Evolutionary conservation across 2,329 filamentous ascomycete species (phyloP).

Genomic region (Trichothecium sympodiale): DNA sequence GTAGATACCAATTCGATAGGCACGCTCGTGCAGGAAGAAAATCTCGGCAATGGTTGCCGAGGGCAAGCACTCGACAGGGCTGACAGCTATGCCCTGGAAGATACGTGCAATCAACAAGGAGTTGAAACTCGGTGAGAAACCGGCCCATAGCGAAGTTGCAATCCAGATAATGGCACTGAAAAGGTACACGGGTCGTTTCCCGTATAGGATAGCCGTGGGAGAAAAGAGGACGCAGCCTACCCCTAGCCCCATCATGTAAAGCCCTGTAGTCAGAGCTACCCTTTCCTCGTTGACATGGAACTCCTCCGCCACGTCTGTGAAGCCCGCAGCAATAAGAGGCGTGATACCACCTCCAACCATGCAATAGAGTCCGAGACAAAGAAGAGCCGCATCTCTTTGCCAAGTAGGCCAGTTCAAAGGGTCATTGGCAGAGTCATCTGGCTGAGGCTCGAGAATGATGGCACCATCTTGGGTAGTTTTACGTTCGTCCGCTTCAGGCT

Average conservation of each 20-base stretch:
- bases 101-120: slow-evolving; percentile 75
- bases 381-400: slow-evolving; percentile 66
- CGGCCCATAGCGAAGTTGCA: slow-evolving; percentile 71
- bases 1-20: slow-evolving; percentile 88
- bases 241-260: slow-evolving; percentile 91
- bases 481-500: slow-evolving; percentile 28
- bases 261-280: slow-evolving; percentile 77
- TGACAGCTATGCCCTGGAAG: slow-evolving; percentile 79
- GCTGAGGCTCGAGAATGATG: slow-evolving; percentile 84
- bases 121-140: slow-evolving; percentile 66
- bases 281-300: slow-evolving; percentile 55
- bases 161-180: slow-evolving; percentile 68
- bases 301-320: slow-evolving; percentile 62
- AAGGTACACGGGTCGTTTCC: slow-evolving; percentile 86
- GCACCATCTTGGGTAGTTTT: slow-evolving; percentile 74
- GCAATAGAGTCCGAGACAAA: slow-evolving; percentile 84
- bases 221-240: slow-evolving; percentile 75
- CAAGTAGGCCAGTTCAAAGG: slow-evolving; percentile 84
- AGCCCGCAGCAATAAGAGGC: slow-evolving; percentile 79
- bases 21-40: slow-evolving; percentile 88
- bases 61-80: slow-evolving; percentile 82
- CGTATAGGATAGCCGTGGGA: slow-evolving; percentile 82
- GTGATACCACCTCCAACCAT: slow-evolving; percentile 92
- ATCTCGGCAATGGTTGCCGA: slow-evolving; percentile 94
- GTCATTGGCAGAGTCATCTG: slow-evolving; percentile 82